These are phyloP conservation scores for Talaromyces sp. DNA, from an alignment of 2,329 filamentous ascomycete species.

Conservation along the genomic window DNA sequence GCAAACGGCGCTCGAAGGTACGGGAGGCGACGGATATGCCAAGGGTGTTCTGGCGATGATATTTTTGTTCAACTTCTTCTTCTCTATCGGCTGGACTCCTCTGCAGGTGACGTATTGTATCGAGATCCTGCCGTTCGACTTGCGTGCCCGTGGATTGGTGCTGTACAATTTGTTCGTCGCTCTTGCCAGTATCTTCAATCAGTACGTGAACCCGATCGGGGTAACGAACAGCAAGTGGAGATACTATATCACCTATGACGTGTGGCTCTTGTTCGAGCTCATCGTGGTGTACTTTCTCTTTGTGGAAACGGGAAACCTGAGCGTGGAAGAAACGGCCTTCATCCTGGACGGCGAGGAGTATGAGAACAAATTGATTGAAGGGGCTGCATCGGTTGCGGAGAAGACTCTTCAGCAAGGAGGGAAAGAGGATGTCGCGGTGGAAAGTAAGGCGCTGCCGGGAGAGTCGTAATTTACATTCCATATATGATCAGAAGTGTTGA, in stretches of 20 bases:
- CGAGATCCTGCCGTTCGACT: slow-evolving; percentile 36
- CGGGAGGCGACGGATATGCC: slow-evolving; percentile 19
- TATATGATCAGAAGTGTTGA: background rate
- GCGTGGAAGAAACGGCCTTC: slow-evolving; percentile 30
- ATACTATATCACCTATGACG: slow-evolving; percentile 6
- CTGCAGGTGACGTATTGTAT: slow-evolving; percentile 30
- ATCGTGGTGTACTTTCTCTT: slow-evolving; percentile 30
- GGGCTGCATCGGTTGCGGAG: background rate
- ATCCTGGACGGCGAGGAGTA: slow-evolving; percentile 22
- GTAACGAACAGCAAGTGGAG: background rate
- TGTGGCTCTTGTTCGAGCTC: slow-evolving; percentile 27
- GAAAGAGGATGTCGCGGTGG: background rate
- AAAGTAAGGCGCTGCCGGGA: background rate
- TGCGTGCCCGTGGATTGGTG: slow-evolving; percentile 37
- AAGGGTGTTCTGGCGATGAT: slow-evolving; percentile 26
- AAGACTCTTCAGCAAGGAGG: background rate
- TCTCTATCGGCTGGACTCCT: slow-evolving; percentile 31
- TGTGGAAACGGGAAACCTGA: slow-evolving; percentile 37
- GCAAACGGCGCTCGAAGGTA: slow-evolving; percentile 14
- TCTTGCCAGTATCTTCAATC: slow-evolving; percentile 8
- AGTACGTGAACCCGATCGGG: slow-evolving; percentile 15
- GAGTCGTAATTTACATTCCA: background rate
- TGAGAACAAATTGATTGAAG: slow-evolving; percentile 5
- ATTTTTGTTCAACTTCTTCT: slow-evolving; percentile 31
- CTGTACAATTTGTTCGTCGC: slow-evolving; percentile 2